Conservation (phyloP, 371 early-diverging fungal genomes). For the Coemansia sp. region DNA sequence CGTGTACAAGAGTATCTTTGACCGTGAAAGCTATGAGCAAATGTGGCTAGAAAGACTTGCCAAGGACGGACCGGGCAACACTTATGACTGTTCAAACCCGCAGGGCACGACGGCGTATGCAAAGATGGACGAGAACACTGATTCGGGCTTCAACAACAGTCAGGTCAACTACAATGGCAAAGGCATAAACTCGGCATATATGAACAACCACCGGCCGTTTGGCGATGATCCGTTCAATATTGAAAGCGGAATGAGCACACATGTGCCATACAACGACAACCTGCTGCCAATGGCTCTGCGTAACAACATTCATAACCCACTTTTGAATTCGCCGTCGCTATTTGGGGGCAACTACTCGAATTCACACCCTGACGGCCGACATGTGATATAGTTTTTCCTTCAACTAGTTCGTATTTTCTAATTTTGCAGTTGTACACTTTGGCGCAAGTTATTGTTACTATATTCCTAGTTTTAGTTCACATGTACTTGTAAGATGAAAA, state of each 20-base stretch:
- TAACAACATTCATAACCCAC: conserved; percentile 32
- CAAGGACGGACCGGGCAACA: conserved; percentile 29
- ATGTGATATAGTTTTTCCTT: too few species aligned
- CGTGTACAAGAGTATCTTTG: conserved; percentile 34
- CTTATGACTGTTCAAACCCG: conserved; percentile 21
- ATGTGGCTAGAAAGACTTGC: conserved; percentile 39
- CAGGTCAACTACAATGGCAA: conserved; percentile 27
- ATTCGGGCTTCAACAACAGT: conserved; percentile 28
- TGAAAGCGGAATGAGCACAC: conserved; percentile 3
- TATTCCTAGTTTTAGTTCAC: neutral
- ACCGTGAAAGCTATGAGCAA: conserved; percentile 31
- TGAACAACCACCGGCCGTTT: conserved; percentile 9
- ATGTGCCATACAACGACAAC: conserved; percentile 13
- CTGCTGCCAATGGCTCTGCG: conserved; percentile 26
- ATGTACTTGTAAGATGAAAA: neutral
- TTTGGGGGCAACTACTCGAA: neutral
- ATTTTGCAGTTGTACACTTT: too few species aligned
- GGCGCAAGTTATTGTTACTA: too few species aligned
- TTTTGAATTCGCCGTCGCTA: conserved; percentile 22
- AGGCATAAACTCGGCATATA: conserved; percentile 4
- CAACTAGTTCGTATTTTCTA: too few species aligned
- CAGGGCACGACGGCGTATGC: conserved; percentile 31
- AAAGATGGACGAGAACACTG: conserved; percentile 32
- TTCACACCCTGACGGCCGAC: neutral
- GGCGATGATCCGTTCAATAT: conserved; percentile 15